phyloP scores from a whole-genome alignment of 192 early-diverging fungal genomes.

The Thamnidium elegans region DNA sequence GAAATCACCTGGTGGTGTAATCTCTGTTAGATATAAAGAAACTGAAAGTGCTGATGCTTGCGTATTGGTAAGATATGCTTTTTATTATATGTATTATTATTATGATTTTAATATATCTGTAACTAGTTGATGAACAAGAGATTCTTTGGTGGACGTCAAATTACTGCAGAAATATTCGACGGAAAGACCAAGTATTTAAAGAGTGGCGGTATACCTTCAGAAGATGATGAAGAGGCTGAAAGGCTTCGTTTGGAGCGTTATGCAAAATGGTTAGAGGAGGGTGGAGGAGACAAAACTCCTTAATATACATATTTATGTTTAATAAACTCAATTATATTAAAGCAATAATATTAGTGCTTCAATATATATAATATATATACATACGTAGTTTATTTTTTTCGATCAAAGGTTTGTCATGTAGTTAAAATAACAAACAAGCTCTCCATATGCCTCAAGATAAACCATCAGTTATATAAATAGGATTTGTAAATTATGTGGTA shows the following conservation, averaged over 20 bases:
- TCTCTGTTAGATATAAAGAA: conserved; percentile 88
- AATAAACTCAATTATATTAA: no score
- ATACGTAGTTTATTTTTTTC: no score
- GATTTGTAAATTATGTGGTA: no score
- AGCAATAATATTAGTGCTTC: no score
- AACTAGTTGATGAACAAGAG: conserved; percentile 84
- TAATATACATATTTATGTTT: no score
- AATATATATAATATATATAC: no score
- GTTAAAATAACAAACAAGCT: no score
- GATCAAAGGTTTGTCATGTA: no score
- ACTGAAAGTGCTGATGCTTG: conserved; percentile 74
- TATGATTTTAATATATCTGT: no score
- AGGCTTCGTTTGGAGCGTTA: conserved; percentile 79
- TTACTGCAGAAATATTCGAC: conserved; percentile 77
- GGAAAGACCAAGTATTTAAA: conserved; percentile 77
- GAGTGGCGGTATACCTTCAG: conserved; percentile 46
- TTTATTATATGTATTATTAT: background rate
- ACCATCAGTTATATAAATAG: no score
- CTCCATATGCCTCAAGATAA: no score
- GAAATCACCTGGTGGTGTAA: conserved; percentile 76
- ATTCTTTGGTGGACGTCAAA: conserved; percentile 82
- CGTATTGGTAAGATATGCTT: conserved; percentile 60
- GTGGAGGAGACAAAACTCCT: no score
- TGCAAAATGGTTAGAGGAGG: conserved; percentile 82
- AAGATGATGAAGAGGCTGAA: conserved; percentile 72